Percentiles rank a stretch among this genome's conserved stretches.
These are phyloP conservation scores for Calonectria ilicicola DNA, from an alignment of 2,329 filamentous ascomycete species.

Conservation along the genomic window DNA sequence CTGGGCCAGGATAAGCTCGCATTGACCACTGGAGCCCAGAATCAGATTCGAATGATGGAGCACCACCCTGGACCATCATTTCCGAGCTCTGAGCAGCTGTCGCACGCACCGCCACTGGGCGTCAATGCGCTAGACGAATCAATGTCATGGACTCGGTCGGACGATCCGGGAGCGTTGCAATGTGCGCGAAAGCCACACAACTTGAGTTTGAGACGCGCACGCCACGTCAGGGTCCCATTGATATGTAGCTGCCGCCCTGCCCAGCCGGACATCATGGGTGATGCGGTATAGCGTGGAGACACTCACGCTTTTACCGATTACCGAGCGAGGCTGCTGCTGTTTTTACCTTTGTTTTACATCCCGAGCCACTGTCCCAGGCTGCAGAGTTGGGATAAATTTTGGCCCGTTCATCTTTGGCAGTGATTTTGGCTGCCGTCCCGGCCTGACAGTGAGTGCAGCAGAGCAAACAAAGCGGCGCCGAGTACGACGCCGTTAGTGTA, in stretches of 20 bases:
- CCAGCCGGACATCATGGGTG: slow-evolving; percentile 32
- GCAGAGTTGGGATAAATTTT: background rate
- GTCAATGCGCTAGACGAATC: slow-evolving; percentile 1
- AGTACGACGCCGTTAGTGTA: slow-evolving; percentile 3
- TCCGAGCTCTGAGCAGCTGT: slow-evolving; percentile 4
- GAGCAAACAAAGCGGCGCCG: background rate
- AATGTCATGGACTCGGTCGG: background rate
- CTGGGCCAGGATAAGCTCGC: background rate
- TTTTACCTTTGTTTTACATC: slow-evolving; percentile 14
- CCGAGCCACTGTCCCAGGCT: slow-evolving; percentile 2
- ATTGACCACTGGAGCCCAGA: background rate
- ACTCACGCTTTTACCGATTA: slow-evolving; percentile 18
- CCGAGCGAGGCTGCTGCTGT: slow-evolving; percentile 11
- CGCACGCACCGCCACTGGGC: slow-evolving; percentile 11
- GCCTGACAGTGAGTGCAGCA: background rate
- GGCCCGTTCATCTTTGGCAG: background rate
- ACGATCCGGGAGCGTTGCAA: slow-evolving; percentile 8
- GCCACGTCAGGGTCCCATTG: slow-evolving; percentile 13
- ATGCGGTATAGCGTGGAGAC: slow-evolving; percentile 22
- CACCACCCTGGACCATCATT: slow-evolving; percentile 13
- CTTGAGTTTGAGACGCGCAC: background rate
- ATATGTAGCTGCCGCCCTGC: background rate
- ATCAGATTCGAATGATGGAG: background rate
- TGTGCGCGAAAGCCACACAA: slow-evolving; percentile 10
- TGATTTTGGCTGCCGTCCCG: background rate